Conservation (phyloP, 2,329 filamentous ascomycete genomes). For the Fusarium sp. region DNA sequence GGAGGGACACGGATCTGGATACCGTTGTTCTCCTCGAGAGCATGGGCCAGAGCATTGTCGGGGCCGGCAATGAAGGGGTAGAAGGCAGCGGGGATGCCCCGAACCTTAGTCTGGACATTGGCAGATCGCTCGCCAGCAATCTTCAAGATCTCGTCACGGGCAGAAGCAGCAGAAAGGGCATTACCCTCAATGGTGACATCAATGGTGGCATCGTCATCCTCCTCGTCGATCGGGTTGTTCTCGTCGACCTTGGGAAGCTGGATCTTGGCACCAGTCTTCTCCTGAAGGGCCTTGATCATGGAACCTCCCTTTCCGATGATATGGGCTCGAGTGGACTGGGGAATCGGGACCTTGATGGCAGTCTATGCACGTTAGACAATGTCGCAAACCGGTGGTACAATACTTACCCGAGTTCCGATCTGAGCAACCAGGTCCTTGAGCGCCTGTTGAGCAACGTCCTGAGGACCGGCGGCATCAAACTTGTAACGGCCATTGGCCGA, state of each 20-base stretch:
- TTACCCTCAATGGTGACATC: conserved; percentile 93
- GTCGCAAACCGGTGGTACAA: neutral
- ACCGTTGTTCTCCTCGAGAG: conserved; percentile 81
- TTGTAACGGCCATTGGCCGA: conserved; percentile 79
- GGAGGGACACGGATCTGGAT: conserved; percentile 86
- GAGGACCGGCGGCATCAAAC: conserved; percentile 87
- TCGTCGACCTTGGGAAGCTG: conserved; percentile 88
- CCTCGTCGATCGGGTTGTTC: conserved; percentile 64
- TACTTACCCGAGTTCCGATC: conserved; percentile 82
- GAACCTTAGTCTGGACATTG: conserved; percentile 83
- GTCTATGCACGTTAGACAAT: conserved; percentile 51
- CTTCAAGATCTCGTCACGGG: conserved; percentile 83
- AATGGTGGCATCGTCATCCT: conserved; percentile 86
- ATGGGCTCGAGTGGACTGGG: conserved; percentile 83
- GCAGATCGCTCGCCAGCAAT: conserved; percentile 90
- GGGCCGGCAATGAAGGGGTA: conserved; percentile 94
- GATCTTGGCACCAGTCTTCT: conserved; percentile 89
- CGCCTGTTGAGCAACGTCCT: conserved; percentile 86
- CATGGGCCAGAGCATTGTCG: conserved; percentile 74
- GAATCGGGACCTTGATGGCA: conserved; percentile 81
- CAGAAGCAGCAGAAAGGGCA: conserved; percentile 85
- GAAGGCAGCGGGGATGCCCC: conserved; percentile 88
- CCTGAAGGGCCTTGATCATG: conserved; percentile 89
- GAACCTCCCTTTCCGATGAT: conserved; percentile 94
- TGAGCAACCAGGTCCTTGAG: conserved; percentile 90